These are phyloP conservation scores for Pseudogymnoascus sp. DNA, from an alignment of 2,329 filamentous ascomycete species.

Conservation along the genomic window DNA sequence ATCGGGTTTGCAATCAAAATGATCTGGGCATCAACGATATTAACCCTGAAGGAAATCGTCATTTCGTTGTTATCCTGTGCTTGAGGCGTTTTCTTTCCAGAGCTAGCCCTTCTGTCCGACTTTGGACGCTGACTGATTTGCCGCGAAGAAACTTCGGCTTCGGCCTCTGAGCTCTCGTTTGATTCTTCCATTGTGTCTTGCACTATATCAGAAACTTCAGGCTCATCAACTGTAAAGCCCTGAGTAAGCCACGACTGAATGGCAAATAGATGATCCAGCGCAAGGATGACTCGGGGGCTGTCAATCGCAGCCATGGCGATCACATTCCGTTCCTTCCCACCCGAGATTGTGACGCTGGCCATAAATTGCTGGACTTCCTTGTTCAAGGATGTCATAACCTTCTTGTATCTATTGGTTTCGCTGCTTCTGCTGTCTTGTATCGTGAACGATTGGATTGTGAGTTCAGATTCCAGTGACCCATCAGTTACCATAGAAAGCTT, in stretches of 20 bases:
- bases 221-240: conserved; percentile 59
- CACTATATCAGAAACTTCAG: conserved; percentile 37
- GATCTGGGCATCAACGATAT: conserved; percentile 91
- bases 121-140: not conserved
- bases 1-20: conserved; percentile 94
- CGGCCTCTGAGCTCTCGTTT: conserved; percentile 50
- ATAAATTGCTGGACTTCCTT: conserved; percentile 96
- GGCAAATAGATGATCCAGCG: conserved; percentile 89
- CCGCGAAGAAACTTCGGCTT: conserved; percentile 36
- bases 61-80: conserved; percentile 35
- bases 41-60: conserved; percentile 79
- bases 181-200: conserved; percentile 48
- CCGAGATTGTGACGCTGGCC: conserved; percentile 90
- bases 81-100: not conserved
- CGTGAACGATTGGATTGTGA: conserved; percentile 88
- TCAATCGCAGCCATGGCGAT: conserved; percentile 92
- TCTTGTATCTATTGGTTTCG: conserved; percentile 91
- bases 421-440: conserved; percentile 84
- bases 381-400: conserved; percentile 96
- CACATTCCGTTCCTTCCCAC: conserved; percentile 69
- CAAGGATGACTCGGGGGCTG: conserved; percentile 89
- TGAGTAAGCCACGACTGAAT: conserved; percentile 74
- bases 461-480: conserved; percentile 81
- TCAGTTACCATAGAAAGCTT: conserved; percentile 93
- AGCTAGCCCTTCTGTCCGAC: not conserved